Base-by-base conservation (phyloP, 345 rosid species). In the Brassica napus region DNA sequence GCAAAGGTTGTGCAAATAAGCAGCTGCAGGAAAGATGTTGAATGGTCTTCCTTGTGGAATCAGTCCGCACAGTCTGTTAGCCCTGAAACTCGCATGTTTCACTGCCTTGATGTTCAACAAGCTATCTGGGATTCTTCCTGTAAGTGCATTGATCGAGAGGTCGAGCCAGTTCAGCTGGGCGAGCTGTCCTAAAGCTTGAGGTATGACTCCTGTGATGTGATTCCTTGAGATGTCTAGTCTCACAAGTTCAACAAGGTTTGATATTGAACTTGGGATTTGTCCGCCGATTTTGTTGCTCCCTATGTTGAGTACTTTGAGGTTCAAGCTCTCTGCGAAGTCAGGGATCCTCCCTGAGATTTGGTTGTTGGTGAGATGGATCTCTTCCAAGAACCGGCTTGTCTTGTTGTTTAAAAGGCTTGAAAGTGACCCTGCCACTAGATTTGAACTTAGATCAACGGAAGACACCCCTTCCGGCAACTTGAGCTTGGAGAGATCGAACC, bases 11-110 rank as follows among this genome's bases (percentile, higher is more conserved):
- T 94, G 97, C 64, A 89, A 90, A 86, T 92, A 94, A 67, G 98
- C 97, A 68, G 82, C 85, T 21, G 88, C 86, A 7, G 91, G 95
- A 77, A 94, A 94, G 71, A 89, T 81, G 76, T 86, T 89, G 75
- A 86, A 94, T 59, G 98, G 98, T 79, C 94, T 89, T 23, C 92
- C 91, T 79, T 94, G 97, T n/a, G 98, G 98, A 61, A 94, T 94
- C 82, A 81, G 84, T 58, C 98, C 98, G 21, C 98, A 94, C 21
- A 94, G 83, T 82, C 84, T 85, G 80, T 94, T 94, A 44, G 92
- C 92, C 74, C 97, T 90, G 87, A 94, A 94, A 82, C 83, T 92
- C 59, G 77, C 98, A 84, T 92, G 97, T 65, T 72, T 86, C 62
- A 94, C 7, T 2, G 75, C 66, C 69, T 72, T 64, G 70, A 91